Evolutionary conservation across 805 yeast species (phyloP), one percentile per base, ranked within the genome.

Genomic region (Sungouiozyma ichnusensis): DNA sequence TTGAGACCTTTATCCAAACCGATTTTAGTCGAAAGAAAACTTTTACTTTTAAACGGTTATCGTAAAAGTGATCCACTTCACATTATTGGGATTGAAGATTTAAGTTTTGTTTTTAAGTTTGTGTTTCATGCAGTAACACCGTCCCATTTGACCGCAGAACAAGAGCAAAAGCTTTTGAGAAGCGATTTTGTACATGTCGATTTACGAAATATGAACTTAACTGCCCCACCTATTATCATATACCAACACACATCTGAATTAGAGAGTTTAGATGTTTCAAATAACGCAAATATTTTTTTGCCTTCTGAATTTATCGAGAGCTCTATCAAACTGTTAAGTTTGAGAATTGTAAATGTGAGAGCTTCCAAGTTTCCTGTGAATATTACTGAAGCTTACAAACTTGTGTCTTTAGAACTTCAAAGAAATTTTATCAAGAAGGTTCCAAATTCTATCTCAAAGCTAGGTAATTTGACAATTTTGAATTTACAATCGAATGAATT

Each of bases 271-370:
- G 90, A 88, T 60, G 85, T 86, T 7, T 82, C 94, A 2, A 77
- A 81, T 48, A 88, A 88, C 57, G 94, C 95, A 3, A 82, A 94
- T 15, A 80, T 90, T 41, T 76, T 79, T 45, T 67, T 88, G 29
- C 94, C 97, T 0, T 65, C 77, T 42, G 95, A 87, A 55, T 88
- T 88, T 57, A 78, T 88, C 53, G 94, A 86, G 57, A 63, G 81
- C 18, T 85, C 94, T 49, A 73, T 77, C 34, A 84, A 84, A 53
- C 67, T 87, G 53, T 71, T 74, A 20, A 73, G 75, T 41, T 68
- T 87, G 47, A 72, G 77, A 43, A 85, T 79, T 67, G 77, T 84
- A 1, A 71, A 78, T 47, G 82, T 83, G 50, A 81, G 92, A 43
- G 76, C 84, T 18, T 76, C 81, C 6, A 72, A 68, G 38, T 82